Percentiles rank a stretch among this genome's conserved stretches.
Evolutionary conservation across 352 stramenopile species (phyloP).

Genomic region (Phytophthora rubi): DNA sequence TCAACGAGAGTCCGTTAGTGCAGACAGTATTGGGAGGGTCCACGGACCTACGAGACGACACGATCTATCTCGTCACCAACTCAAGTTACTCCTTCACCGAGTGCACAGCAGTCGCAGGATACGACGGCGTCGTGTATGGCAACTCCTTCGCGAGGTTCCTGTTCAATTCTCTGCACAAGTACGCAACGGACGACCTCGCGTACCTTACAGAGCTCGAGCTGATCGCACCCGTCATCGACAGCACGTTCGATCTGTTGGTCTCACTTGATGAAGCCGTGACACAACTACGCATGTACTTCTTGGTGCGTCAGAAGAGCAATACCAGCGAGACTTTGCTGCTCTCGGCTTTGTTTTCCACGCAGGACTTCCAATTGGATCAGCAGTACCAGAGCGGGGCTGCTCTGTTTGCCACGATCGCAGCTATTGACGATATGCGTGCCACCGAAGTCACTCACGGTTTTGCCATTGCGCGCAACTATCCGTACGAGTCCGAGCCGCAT

Average conservation of each 20-base stretch:
- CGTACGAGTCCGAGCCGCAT: slow-evolving; percentile 25
- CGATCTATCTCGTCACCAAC: slow-evolving; percentile 39
- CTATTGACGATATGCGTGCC: slow-evolving; percentile 32
- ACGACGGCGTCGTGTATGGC: slow-evolving; percentile 30
- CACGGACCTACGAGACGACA: slow-evolving; percentile 35
- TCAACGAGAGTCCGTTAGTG: slow-evolving; percentile 43
- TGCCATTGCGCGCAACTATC: slow-evolving; percentile 31
- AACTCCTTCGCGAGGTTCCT: slow-evolving; percentile 31
- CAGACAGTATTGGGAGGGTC: slow-evolving; percentile 24
- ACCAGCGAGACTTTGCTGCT: slow-evolving; percentile 29
- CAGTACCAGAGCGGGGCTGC: slow-evolving; percentile 32
- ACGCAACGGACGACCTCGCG: slow-evolving; percentile 31
- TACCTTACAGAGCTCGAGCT: slow-evolving; percentile 32
- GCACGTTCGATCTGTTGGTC: slow-evolving; percentile 20
- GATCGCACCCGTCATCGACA: slow-evolving; percentile 32
- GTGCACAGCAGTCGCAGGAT: slow-evolving; percentile 14
- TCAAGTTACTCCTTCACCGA: slow-evolving; percentile 11
- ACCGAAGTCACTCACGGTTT: slow-evolving; percentile 26
- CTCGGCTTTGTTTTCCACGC: slow-evolving; percentile 18
- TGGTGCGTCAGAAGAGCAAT: slow-evolving; percentile 21
- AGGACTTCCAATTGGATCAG: slow-evolving; percentile 32
- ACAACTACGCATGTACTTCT: slow-evolving; percentile 35
- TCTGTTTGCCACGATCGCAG: slow-evolving; percentile 19
- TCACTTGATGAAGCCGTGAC: slow-evolving; percentile 21
- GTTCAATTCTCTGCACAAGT: slow-evolving; percentile 26